phyloP scores from a whole-genome alignment of 2,329 filamentous ascomycete genomes.

The Colletotrichum sp. region DNA sequence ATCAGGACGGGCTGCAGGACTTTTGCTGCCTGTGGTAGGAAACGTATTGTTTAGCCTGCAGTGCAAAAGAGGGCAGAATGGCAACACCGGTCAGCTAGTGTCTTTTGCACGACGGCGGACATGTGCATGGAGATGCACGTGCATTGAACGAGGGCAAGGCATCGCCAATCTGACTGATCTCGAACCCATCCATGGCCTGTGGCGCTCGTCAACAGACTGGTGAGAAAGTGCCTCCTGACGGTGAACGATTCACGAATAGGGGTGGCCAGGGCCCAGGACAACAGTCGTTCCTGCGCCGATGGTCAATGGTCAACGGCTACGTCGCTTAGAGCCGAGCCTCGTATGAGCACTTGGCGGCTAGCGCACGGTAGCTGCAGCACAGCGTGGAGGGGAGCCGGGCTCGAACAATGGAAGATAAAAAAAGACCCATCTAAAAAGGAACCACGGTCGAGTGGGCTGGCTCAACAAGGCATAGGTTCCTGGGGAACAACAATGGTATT shows the following conservation, averaged over 20 bases:
- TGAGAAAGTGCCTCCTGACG: neutral
- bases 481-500: neutral
- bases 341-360: neutral
- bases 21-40: neutral
- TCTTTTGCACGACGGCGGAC: neutral
- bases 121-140: neutral
- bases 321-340: constrained; percentile 1
- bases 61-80: neutral
- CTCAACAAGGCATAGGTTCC: neutral
- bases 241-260: neutral
- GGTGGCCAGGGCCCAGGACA: neutral
- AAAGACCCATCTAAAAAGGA: neutral
- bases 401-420: neutral
- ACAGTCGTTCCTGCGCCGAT: neutral
- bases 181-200: neutral
- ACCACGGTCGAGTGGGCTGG: neutral
- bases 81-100: neutral
- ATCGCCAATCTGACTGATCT: constrained; percentile 4
- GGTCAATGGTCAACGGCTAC: neutral
- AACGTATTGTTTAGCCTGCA: neutral
- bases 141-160: neutral
- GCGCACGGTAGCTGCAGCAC: neutral
- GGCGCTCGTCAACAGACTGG: neutral
- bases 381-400: neutral
- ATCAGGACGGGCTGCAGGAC: neutral